phyloP scores from a whole-genome alignment of 176 grass and related monocot species.

The Olyra latifolia region DNA sequence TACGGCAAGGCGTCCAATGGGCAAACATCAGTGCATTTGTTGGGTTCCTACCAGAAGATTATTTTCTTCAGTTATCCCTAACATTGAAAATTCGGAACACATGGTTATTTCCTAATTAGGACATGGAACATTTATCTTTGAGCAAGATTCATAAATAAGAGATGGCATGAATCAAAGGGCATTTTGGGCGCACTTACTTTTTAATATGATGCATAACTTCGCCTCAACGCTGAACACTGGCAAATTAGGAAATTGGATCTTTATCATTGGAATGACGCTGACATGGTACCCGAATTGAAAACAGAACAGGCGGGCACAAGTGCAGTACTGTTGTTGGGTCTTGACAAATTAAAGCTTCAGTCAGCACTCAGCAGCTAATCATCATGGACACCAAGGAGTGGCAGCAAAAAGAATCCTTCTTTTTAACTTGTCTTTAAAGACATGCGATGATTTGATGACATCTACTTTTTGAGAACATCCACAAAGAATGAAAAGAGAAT shows the following conservation, averaged over 20 bases:
- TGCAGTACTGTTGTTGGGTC: conserved; percentile 37
- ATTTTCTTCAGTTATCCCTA: conserved; percentile 29
- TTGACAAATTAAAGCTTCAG: conserved; percentile 50
- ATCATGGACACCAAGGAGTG: conserved; percentile 45
- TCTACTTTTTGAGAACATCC: conserved; percentile 45
- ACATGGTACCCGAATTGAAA: conserved; percentile 37
- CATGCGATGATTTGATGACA: conserved; percentile 52
- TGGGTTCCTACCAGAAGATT: conserved; percentile 24
- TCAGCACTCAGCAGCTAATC: conserved; percentile 49
- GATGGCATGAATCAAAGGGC: conserved; percentile 36
- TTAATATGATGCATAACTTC: conserved; percentile 45
- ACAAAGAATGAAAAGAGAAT: conserved; percentile 50
- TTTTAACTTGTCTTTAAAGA: conserved; percentile 59
- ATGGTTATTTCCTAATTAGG: conserved; percentile 38
- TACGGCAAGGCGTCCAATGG: neutral
- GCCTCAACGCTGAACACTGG: conserved; percentile 28
- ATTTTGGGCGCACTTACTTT: conserved; percentile 45
- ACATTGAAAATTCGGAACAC: neutral
- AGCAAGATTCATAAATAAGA: conserved; percentile 33
- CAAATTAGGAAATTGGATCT: conserved; percentile 30
- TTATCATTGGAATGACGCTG: conserved; percentile 28
- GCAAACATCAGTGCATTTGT: conserved; percentile 4
- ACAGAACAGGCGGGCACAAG: conserved; percentile 13
- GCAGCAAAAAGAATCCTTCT: conserved; percentile 66
- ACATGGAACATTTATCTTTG: conserved; percentile 30